A percentile compares a stretch with the other conserved stretches of the same genome.
Conservation (phyloP, 208 protist species). For the Leishmania turanica region DNA sequence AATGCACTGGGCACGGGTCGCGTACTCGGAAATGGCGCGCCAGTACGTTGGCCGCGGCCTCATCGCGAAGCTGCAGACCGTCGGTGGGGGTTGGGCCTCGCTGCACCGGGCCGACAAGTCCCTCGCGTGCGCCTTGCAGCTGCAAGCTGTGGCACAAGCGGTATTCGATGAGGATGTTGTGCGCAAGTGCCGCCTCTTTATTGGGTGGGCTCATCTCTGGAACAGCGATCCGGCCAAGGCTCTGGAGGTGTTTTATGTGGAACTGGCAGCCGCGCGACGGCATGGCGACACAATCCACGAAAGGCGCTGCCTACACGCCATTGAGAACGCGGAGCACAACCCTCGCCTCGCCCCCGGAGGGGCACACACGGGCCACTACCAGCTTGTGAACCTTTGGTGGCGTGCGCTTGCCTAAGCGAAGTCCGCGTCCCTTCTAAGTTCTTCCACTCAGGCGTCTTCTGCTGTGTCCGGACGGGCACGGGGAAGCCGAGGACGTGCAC, state of each 20-base stretch:
- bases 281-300: slow-evolving; percentile 48
- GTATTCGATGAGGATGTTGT: slow-evolving; percentile 48
- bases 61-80: slow-evolving; percentile 66
- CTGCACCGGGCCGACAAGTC: slow-evolving; percentile 62
- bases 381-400: slow-evolving; percentile 43
- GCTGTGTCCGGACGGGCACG: neutral
- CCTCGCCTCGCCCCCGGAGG: slow-evolving; percentile 22
- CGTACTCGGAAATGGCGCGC: slow-evolving; percentile 45
- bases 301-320: slow-evolving; percentile 58
- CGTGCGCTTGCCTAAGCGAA: slow-evolving; percentile 22
- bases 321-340: slow-evolving; percentile 48
- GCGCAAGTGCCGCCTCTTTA: slow-evolving; percentile 67
- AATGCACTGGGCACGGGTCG: slow-evolving; percentile 42
- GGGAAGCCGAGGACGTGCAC: neutral
- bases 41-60: slow-evolving; percentile 46
- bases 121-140: slow-evolving; percentile 51
- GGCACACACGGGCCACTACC: slow-evolving; percentile 22
- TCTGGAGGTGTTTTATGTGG: slow-evolving; percentile 40
- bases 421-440: neutral
- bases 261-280: slow-evolving; percentile 33
- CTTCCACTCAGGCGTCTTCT: neutral
- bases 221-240: slow-evolving; percentile 43
- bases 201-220: slow-evolving; percentile 78
- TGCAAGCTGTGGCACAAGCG: slow-evolving; percentile 40
- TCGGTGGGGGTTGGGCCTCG: slow-evolving; percentile 82